Conservation (phyloP, 2,329 filamentous ascomycete genomes). For the Sclerotinia sclerotiorum region DNA sequence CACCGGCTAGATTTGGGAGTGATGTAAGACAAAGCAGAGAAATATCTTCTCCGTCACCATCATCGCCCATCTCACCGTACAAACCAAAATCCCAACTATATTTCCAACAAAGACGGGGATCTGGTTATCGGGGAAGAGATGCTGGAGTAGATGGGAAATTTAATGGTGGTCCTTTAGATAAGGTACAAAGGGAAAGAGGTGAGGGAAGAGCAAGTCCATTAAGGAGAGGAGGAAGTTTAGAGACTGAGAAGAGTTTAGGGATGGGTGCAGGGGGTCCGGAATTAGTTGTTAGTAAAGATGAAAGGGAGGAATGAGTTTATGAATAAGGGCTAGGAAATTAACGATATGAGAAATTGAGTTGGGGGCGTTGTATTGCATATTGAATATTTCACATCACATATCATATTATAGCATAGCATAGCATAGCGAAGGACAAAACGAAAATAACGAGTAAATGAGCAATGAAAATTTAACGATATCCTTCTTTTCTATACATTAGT, state of each 20-base stretch:
- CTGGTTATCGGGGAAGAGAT: neutral
- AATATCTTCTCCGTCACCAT: neutral
- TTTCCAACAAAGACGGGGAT: neutral
- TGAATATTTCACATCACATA: neutral
- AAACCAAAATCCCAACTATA: neutral
- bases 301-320: neutral
- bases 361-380: neutral
- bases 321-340: too few species aligned
- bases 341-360: neutral
- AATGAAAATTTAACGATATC: neutral
- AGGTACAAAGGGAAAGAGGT: neutral
- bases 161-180: constrained; percentile 1
- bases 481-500: neutral
- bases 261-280: neutral
- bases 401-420: neutral
- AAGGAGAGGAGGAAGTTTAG: constrained; percentile 9
- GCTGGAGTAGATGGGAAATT: neutral
- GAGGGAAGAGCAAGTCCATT: constrained; percentile 17
- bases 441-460: neutral
- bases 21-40: neutral
- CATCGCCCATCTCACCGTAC: constrained; percentile 17
- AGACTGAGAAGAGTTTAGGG: neutral
- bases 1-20: neutral
- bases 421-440: neutral
- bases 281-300: neutral